Evolutionary conservation across 2,329 filamentous ascomycete species (phyloP).

Genomic region (Leptographium lundbergii): DNA sequence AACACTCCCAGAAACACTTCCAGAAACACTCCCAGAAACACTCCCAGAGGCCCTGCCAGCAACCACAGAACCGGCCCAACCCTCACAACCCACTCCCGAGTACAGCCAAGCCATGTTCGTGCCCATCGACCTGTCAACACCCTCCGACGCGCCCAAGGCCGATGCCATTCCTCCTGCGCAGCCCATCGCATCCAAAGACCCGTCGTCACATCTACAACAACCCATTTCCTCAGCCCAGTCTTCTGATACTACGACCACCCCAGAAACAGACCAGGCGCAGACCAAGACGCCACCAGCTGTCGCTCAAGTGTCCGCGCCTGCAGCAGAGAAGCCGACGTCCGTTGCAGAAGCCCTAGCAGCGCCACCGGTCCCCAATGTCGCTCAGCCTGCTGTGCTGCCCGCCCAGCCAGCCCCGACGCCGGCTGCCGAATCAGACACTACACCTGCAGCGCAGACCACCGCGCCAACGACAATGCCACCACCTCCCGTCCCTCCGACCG

Average conservation of each 20-base stretch:
- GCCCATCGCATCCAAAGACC: not conserved
- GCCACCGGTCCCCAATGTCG: not conserved
- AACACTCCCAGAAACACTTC: not conserved
- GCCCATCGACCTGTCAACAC: slow-evolving; percentile 2
- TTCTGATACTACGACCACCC: not conserved
- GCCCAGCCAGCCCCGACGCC: not conserved
- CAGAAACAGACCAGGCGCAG: not conserved
- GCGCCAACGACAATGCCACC: not conserved
- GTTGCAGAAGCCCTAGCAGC: not conserved
- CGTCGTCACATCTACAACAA: too few species aligned
- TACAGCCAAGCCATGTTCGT: slow-evolving; percentile 7
- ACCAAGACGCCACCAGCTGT: not conserved
- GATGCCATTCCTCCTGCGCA: not conserved
- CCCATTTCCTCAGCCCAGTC: not conserved
- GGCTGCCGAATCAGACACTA: not conserved
- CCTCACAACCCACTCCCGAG: too few species aligned
- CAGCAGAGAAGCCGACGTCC: too few species aligned
- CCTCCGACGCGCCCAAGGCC: not conserved
- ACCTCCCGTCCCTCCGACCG: not conserved
- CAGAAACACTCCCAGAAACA: not conserved
- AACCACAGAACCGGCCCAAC: not conserved
- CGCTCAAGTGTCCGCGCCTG: not conserved
- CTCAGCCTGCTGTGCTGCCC: not conserved
- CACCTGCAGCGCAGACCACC: not conserved
- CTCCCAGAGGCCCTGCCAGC: not conserved